Evolutionary conservation across 805 yeast genomes (phyloP).

Genomic region (Kodamaea leandrae): DNA sequence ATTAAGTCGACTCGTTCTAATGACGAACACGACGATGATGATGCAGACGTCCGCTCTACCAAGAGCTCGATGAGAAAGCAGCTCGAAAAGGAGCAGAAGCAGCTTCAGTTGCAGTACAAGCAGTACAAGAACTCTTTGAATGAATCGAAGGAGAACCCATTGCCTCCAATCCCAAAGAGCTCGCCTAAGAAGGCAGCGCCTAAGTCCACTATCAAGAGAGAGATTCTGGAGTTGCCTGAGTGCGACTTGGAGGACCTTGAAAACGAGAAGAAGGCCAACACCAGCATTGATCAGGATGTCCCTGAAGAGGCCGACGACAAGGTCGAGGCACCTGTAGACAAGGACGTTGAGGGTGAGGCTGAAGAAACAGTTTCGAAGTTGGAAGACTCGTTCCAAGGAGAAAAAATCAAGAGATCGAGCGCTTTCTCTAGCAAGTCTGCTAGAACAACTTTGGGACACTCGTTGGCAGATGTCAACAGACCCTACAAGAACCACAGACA

Average conservation of each 20-base stretch:
- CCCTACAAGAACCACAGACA: conserved; percentile 6
- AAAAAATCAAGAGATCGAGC: conserved; percentile 9
- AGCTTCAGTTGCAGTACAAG: conserved; percentile 7
- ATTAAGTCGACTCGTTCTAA: not conserved
- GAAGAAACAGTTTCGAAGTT: not conserved
- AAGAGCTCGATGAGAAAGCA: conserved; percentile 2
- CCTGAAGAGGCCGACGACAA: not conserved
- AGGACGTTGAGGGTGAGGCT: not conserved
- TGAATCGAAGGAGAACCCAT: conserved; percentile 5
- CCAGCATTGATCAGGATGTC: not conserved
- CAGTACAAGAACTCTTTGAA: conserved; percentile 5
- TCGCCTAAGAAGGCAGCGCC: conserved; percentile 2
- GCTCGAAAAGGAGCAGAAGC: conserved; percentile 6
- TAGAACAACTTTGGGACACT: not conserved
- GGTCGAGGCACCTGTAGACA: conserved; percentile 5
- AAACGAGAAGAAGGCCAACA: not conserved
- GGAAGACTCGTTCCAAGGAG: not conserved
- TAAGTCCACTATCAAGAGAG: conserved; percentile 3
- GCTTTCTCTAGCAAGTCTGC: conserved; percentile 2
- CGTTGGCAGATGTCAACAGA: conserved; percentile 7
- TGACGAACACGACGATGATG: conserved; percentile 2
- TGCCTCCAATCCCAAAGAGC: conserved; percentile 5
- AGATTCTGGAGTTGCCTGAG: conserved; percentile 11
- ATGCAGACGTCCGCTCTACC: conserved; percentile 1
- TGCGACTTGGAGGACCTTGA: conserved; percentile 11